A percentile compares a stretch with the other conserved stretches of the same genome.
Evolutionary conservation across 768 basidiomycete species (phyloP).

Genomic region (Favolaschia claudopus): DNA sequence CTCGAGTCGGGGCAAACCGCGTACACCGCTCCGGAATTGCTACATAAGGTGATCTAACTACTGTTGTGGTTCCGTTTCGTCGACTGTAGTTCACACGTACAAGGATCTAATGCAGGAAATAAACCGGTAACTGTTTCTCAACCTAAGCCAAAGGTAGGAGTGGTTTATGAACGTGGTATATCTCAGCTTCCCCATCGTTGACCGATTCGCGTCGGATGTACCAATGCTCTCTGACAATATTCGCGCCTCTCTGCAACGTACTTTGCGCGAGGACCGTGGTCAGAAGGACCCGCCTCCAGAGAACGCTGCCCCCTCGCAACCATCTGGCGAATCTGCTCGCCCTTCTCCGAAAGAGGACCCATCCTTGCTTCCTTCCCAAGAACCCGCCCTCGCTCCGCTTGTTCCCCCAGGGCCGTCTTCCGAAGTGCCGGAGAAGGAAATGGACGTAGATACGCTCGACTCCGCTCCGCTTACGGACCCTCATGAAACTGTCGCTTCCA

Average conservation of each 20-base stretch:
- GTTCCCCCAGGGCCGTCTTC: conserved; percentile 13
- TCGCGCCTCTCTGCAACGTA: conserved; percentile 50
- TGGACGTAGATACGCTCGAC: conserved; percentile 7
- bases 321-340: background rate
- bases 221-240: conserved; percentile 59
- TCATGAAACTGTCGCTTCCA: conserved; percentile 3
- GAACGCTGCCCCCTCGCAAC: conserved; percentile 14
- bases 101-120: conserved; percentile 76
- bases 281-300: conserved; percentile 19
- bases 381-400: conserved; percentile 11
- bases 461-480: conserved; percentile 10
- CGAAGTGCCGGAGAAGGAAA: conserved; percentile 11
- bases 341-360: conserved; percentile 11
- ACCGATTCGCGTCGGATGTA: conserved; percentile 63
- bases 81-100: too few species aligned
- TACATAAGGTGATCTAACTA: conserved; percentile 33
- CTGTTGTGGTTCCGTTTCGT: too few species aligned
- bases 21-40: conserved; percentile 56
- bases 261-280: conserved; percentile 50
- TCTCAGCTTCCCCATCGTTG: conserved; percentile 69
- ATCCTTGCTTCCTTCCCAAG: conserved; percentile 7
- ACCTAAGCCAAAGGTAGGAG: background rate
- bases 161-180: background rate
- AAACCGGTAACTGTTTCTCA: conserved; percentile 55
- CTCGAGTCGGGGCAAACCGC: conserved; percentile 61